Conservation (phyloP, 768 basidiomycete genomes). For the Boletus sp. region DNA sequence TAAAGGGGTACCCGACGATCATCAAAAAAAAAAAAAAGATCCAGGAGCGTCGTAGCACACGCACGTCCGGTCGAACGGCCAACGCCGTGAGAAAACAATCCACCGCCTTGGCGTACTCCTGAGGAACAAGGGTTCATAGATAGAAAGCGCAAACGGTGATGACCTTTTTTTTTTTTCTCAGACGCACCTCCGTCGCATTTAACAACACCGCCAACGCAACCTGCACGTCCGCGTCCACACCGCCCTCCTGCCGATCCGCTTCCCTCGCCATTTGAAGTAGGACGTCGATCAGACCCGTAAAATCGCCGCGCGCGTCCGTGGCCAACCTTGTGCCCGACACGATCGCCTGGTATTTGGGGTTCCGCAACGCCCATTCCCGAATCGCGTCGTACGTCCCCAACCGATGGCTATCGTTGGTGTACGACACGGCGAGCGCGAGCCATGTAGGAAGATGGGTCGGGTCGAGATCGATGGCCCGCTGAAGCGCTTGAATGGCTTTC, state of each 20-base stretch:
- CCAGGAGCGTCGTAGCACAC: constrained; percentile 8
- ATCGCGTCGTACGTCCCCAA: constrained; percentile 75
- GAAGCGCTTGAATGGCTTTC: constrained; percentile 82
- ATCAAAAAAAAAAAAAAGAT: constrained; percentile 6
- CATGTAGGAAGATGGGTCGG: constrained; percentile 73
- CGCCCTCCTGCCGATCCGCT: constrained; percentile 40
- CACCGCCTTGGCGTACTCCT: constrained; percentile 90
- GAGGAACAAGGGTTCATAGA: neutral
- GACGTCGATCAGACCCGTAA: constrained; percentile 61
- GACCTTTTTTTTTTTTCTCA: neutral
- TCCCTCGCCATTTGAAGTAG: constrained; percentile 78
- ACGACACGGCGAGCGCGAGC: constrained; percentile 87
- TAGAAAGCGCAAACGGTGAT: neutral
- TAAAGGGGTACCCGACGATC: constrained; percentile 25
- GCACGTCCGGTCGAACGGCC: constrained; percentile 81
- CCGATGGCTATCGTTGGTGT: constrained; percentile 85
- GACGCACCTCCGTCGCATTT: constrained; percentile 83
- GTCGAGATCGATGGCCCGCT: constrained; percentile 77
- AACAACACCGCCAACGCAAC: constrained; percentile 90
- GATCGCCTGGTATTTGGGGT: constrained; percentile 46
- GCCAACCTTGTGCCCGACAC: constrained; percentile 38
- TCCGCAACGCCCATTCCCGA: constrained; percentile 73
- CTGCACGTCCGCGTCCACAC: constrained; percentile 92
- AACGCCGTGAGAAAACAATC: constrained; percentile 93
- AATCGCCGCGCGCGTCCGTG: constrained; percentile 28